phyloP scores from a whole-genome alignment of 257 asterid species.

The Solanum peruvianum region DNA sequence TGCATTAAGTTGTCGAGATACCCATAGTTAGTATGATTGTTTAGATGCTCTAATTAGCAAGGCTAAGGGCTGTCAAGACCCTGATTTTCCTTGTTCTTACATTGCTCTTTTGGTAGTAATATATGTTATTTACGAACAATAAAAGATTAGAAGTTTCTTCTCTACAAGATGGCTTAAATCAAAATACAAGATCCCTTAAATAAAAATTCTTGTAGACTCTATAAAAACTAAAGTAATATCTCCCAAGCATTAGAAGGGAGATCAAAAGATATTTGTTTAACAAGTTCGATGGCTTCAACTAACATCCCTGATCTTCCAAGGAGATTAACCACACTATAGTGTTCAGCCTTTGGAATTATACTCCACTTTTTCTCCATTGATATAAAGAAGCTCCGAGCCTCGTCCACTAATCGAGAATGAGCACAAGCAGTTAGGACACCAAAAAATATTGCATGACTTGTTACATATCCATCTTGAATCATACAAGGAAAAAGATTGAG shows the following conservation, averaged over 20 bases:
- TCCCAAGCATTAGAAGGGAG: slow-evolving; percentile 37
- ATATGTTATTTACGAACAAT: too few relatives aligned
- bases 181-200: too few relatives aligned
- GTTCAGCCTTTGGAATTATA: slow-evolving; percentile 44
- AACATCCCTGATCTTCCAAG: slow-evolving; percentile 55
- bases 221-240: slow-evolving; percentile 45
- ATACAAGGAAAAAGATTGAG: slow-evolving; percentile 25
- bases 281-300: slow-evolving; percentile 36
- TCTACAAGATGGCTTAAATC: slow-evolving; percentile 28
- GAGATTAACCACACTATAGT: slow-evolving; percentile 47
- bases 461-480: slow-evolving; percentile 37
- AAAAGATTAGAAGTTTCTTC: slow-evolving; percentile 8
- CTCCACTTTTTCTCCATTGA: slow-evolving; percentile 35
- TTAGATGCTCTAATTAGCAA: too few relatives aligned
- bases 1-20: too few relatives aligned
- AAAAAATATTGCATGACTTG: slow-evolving; percentile 51
- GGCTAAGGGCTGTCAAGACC: too few relatives aligned
- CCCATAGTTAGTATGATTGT: too few relatives aligned
- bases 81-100: too few relatives aligned
- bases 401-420: slow-evolving; percentile 50
- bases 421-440: slow-evolving; percentile 62
- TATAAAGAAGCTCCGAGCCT: slow-evolving; percentile 33
- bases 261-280: slow-evolving; percentile 31
- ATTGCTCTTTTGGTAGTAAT: too few relatives aligned
- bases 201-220: slow-evolving; percentile 36